Base-by-base conservation (phyloP, 768 basidiomycete genomes). In the Lyophyllum decastes region DNA sequence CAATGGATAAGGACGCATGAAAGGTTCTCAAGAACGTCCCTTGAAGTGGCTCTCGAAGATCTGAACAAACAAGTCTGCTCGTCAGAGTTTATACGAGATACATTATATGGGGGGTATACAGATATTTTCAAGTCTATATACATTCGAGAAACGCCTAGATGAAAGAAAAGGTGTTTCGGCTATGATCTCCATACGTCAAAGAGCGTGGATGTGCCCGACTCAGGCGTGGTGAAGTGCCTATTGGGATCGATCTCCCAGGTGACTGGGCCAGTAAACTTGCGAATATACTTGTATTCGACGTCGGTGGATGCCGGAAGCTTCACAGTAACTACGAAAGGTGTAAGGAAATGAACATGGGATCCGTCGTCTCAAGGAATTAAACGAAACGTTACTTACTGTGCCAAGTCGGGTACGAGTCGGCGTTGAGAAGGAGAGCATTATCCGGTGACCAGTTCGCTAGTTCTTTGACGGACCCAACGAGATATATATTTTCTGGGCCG, bases 231-330 rank as follows among this genome's bases (percentile, higher is more conserved):
- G 64, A 85, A 67, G 24, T 62, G 64, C 58, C 78, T 80, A 66
- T 89, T 88, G 26, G 88, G 86, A 66, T 86, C 88, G 4, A 72
- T 68, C 72, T 90, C 87, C 90, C 89, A 92, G 11, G 82, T 86
- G 38, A 87, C 75, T 11, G 64, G 63, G 3, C 81, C 85, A 51
- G 82, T 83, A 65, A 71, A 58, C 57, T 79, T 87, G 54, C 82
- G 76, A 64, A 90, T 81, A 66, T 87, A 91, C 72, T 90, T 91
- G 78, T 91, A 91, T 68, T 89, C 70, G 52, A 90, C 73, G 35
- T 58, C 58, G n/a, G n/a, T n/a, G 1, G 78, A 78, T 60, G 82
- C 81, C 0, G 86, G 85, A 4, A 90, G 68, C 54, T 79, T 79
- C 22, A 89, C 78, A 4, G 86, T 87, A 53, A 84, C 88, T 89